Base-by-base conservation (phyloP, 108 stramenopile species). In the Skeletonema menzelii region DNA sequence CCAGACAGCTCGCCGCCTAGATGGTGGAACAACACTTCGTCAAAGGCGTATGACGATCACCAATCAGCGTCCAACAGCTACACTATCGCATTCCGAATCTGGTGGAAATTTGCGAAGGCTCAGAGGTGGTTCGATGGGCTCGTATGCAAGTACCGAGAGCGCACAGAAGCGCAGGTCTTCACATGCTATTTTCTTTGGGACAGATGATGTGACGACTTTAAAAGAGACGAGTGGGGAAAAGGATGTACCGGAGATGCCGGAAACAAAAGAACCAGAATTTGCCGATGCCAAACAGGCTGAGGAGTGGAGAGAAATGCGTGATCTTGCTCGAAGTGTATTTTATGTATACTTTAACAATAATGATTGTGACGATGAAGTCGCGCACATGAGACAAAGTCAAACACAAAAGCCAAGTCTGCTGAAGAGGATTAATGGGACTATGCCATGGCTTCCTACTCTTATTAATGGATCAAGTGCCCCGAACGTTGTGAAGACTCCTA, bases 401-500 rank as follows among this genome's bases (percentile, higher is more conserved):
- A 10, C 49, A 20, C 22, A 22, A 7, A 53, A 24, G 22, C 22
- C 49, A 22, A 22, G 49, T 22, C 8, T 53, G 22, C 19, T 68
- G 12, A 13, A 26, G 6, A 63, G 22, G 70, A 53, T 70, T 5
- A 46, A 35, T 26, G 70, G 63, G 20, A 70, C 75, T 15, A 70
- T 76, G 62, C 60, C 69, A 40, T 63, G 69, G 70, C 63, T 76
- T 19, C 27, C 30, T 47, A 20, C 6, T 1, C 64, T 30, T 27
- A 13, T 63, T 4, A 27, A 64, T 49, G 27, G 49, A 2, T n/a
- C 27, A 17, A 20, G 11, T 15, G 27, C 42, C 46, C 62, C 44
- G n/a, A 8, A 46, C 32, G 30, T 17, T 49, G 27, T 42, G 0
- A 20, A 49, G 8, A 30, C 65, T 28, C 28, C 19, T 14, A 11